These are phyloP conservation scores for Abelmoschus esculentus DNA, from an alignment of 345 rosid genomes.

Conservation along the genomic window DNA sequence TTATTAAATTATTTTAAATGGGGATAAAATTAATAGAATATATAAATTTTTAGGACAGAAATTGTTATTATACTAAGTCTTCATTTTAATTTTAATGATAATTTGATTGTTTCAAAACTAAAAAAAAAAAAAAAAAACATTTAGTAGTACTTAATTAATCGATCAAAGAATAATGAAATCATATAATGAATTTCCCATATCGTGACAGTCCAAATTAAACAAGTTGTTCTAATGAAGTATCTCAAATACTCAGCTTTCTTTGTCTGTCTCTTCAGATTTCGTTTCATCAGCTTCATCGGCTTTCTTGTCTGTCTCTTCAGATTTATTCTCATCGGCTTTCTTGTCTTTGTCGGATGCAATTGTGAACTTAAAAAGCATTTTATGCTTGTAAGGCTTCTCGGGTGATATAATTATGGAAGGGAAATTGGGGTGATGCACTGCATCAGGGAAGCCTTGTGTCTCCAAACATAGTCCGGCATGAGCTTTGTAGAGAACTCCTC, in stretches of 20 bases:
- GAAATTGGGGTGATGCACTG: conserved; percentile 65
- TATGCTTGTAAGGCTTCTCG: conserved; percentile 42
- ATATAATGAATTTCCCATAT: background rate
- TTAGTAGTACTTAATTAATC: background rate
- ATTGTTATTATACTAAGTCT: too few species aligned
- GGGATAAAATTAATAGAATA: too few species aligned
- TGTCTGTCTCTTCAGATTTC: too few species aligned
- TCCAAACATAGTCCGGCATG: conserved; percentile 56
- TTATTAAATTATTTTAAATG: too few species aligned
- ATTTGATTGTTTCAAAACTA: too few species aligned
- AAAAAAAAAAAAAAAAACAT: too few species aligned
- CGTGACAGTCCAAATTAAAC: background rate
- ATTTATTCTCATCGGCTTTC: too few species aligned
- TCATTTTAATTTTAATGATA: too few species aligned
- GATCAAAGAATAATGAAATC: background rate
- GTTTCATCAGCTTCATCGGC: background rate
- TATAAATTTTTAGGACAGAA: too few species aligned
- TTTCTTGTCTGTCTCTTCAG: background rate
- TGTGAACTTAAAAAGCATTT: conserved; percentile 66
- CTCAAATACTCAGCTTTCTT: background rate
- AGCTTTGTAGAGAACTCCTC: conserved; percentile 34
- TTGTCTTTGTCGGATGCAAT: conserved; percentile 15
- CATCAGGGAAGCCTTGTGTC: conserved; percentile 82
- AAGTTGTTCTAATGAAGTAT: background rate
- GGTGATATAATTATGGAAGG: conserved; percentile 68